These are phyloP conservation scores for Paragyromitra xinjiangensis DNA, from an alignment of 495 filamentous ascomycete genomes.

Conservation along the genomic window DNA sequence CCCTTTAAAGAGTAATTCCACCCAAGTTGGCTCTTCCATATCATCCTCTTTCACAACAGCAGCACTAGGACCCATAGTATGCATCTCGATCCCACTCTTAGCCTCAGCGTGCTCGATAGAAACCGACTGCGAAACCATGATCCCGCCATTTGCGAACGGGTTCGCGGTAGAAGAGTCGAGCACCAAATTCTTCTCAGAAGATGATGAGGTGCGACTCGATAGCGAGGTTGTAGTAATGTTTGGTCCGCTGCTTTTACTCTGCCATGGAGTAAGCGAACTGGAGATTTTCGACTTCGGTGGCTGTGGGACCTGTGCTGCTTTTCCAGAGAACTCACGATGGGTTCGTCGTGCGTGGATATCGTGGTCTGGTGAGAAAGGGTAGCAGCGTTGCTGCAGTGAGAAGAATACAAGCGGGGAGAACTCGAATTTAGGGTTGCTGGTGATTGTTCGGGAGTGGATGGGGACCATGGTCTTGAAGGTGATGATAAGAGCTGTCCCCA, in stretches of 20 bases:
- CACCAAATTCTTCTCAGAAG: constrained; percentile 55
- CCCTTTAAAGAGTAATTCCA: constrained; percentile 40
- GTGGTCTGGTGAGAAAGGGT: constrained; percentile 51
- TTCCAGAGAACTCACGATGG: constrained; percentile 54
- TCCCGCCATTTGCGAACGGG: constrained; percentile 50
- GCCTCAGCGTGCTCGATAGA: constrained; percentile 52
- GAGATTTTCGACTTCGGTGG: constrained; percentile 28
- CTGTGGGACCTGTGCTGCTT: constrained; percentile 14
- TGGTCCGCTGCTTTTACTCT: constrained; percentile 24
- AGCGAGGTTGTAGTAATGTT: constrained; percentile 24
- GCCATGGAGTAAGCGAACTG: constrained; percentile 31
- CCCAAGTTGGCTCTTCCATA: constrained; percentile 48
- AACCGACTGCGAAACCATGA: constrained; percentile 55
- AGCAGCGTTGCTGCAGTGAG: constrained; percentile 51
- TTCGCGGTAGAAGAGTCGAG: constrained; percentile 19
- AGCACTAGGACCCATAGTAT: constrained; percentile 50
- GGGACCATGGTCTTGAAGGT: constrained; percentile 51
- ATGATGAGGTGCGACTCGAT: constrained; percentile 46
- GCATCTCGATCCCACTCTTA: constrained; percentile 47
- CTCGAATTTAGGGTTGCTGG: constrained; percentile 37
- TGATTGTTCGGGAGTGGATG: constrained; percentile 48
- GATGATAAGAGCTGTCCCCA: constrained; percentile 44
- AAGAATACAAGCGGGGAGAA: constrained; percentile 48
- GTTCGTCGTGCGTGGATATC: constrained; percentile 51
- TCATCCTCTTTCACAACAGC: constrained; percentile 53